Evolutionary conservation across 257 asterid species (phyloP).

Genomic region (Thymus mandschuricus): DNA sequence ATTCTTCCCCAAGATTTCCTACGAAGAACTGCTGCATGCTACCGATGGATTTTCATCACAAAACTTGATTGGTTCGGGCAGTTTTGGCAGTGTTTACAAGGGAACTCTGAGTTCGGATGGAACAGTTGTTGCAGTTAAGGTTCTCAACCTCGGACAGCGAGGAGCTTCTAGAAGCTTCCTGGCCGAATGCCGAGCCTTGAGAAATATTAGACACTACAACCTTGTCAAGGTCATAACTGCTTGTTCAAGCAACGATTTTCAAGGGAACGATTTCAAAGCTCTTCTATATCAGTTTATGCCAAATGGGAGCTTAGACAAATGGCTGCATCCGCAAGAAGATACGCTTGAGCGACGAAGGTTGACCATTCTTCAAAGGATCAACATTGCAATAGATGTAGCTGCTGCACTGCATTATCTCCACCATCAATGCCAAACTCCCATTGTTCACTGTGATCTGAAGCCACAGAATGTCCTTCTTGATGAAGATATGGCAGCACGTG

Average conservation of each 20-base stretch:
- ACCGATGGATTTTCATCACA: conserved; percentile 45
- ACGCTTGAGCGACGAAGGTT: conserved; percentile 17
- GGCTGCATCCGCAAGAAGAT: conserved; percentile 49
- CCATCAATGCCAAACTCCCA: conserved; percentile 39
- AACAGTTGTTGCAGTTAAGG: conserved; percentile 48
- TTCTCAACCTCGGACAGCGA: conserved; percentile 42
- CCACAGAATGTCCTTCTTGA: conserved; percentile 61
- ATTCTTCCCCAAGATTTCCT: conserved; percentile 40
- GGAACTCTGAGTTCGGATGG: conserved; percentile 43
- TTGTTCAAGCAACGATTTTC: conserved; percentile 54
- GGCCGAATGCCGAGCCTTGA: conserved; percentile 55
- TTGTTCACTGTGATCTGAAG: conserved; percentile 59
- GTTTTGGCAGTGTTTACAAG: conserved; percentile 52
- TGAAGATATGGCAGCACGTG: conserved; percentile 41
- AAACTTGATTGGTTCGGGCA: conserved; percentile 51
- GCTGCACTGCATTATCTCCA: conserved; percentile 56
- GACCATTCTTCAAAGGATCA: conserved; percentile 43
- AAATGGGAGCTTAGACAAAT: conserved; percentile 55
- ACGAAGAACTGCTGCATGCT: conserved; percentile 46
- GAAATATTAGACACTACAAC: conserved; percentile 46
- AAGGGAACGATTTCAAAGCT: conserved; percentile 59
- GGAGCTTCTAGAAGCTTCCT: conserved; percentile 57
- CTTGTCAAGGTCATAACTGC: conserved; percentile 55
- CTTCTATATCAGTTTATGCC: conserved; percentile 48
- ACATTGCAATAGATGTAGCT: conserved; percentile 49